These are phyloP conservation scores for Epichloe sp. DNA, from an alignment of 2,329 filamentous ascomycete species.

Conservation along the genomic window DNA sequence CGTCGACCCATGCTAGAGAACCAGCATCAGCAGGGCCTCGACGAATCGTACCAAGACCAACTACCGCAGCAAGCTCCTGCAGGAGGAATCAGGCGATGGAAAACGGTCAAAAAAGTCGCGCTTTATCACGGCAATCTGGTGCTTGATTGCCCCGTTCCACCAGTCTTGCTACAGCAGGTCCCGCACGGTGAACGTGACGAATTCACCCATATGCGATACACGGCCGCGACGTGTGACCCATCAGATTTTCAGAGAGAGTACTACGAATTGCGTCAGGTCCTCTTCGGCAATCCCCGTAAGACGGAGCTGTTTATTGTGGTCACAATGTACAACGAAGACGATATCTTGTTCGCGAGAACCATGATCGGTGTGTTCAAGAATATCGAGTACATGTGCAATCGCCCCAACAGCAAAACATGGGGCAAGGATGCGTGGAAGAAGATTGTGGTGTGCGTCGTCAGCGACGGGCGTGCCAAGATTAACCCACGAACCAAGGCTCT, in stretches of 20 bases:
- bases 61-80: conserved; percentile 20
- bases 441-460: conserved; percentile 96
- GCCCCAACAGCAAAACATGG: conserved; percentile 92
- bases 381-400: conserved; percentile 93
- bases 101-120: conserved; percentile 98
- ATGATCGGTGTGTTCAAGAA: conserved; percentile 98
- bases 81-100: conserved; percentile 66
- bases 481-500: conserved; percentile 83
- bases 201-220: conserved; percentile 84
- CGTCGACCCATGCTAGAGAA: conserved; percentile 62
- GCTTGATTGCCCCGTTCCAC: conserved; percentile 89
- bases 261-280: conserved; percentile 79
- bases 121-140: conserved; percentile 94
- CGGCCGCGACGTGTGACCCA: conserved; percentile 88
- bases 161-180: conserved; percentile 73
- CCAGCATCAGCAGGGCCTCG: conserved; percentile 33
- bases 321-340: conserved; percentile 99
- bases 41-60: conserved; percentile 26
- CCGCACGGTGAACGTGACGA: conserved; percentile 88
- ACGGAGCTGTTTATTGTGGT: conserved; percentile 94
- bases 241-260: conserved; percentile 76
- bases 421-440: conserved; percentile 99
- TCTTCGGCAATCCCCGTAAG: conserved; percentile 84
- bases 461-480: conserved; percentile 93
- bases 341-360: conserved; percentile 86